Base-by-base conservation (phyloP, 768 basidiomycete species). In the Serendipita indica region DNA sequence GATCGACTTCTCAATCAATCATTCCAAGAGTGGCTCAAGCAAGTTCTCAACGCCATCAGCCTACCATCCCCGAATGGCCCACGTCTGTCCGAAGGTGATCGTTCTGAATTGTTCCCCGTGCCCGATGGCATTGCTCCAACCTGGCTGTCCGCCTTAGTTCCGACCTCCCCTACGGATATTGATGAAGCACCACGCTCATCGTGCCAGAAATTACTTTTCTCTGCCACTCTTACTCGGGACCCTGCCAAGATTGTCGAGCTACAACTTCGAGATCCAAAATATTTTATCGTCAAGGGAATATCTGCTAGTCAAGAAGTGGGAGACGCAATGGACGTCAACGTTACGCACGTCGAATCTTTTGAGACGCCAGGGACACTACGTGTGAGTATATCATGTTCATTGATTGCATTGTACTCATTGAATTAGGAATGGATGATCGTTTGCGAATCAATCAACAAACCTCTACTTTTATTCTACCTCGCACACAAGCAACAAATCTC, bases 181-280 rank as follows among this genome's bases (percentile, higher is more conserved):
- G 75, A 78, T 56, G 87, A 87, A 66, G 68, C 65, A 45, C 80
- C 73, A 64, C 72, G 73, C 39, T 69, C 79, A 3, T 85, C 85
- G 3, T 96, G 93, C 64, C 94, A 97, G 68, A 98, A 97, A 67
- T 76, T 99, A 2, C 74, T 99, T 5, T 96, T 99, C 72, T 96
- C 92, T 7, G 96, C 96, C 0, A 99, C 96, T 0, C 77, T 98
- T 30, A 96, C 93, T 0, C 79, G 84, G 6, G 92, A 98, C 71
- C 94, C 96, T 0, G 83, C 86, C n/a, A 93, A 89, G 65, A 83
- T 98, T 39, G 83, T 85, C 4, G 81, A 89, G 0, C 74, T 99
- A 34, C 78, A 83, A 45, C 72, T 99, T 35, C 72, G 79, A 59
- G 72, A 86, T 58, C 87, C 93, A 1, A 84, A 86, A 65, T 99